Evolutionary conservation across 257 asterid species (phyloP).

Genomic region (Cynanchum wilfordii): DNA sequence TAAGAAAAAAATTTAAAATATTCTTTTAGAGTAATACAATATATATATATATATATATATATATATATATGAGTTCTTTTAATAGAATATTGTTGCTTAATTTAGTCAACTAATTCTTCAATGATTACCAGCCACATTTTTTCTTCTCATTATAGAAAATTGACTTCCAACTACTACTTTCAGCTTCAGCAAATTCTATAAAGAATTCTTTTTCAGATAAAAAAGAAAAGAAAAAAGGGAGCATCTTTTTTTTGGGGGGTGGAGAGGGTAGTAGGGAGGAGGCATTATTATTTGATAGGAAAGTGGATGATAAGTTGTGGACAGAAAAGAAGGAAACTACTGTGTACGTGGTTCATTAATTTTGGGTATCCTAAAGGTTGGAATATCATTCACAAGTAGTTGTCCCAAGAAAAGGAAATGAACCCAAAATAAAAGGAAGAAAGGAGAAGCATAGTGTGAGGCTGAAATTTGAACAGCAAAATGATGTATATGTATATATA

Average conservation of each 20-base stretch:
- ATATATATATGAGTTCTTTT: background rate
- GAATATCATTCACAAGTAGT: conserved; percentile 20
- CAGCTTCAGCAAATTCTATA: background rate
- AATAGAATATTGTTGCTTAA: background rate
- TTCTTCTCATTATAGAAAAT: background rate
- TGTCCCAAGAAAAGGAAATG: conserved; percentile 2
- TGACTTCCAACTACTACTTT: background rate
- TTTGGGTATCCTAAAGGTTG: background rate
- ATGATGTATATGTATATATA: background rate
- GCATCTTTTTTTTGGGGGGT: background rate
- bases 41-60: too few relatives aligned
- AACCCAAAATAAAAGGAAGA: background rate
- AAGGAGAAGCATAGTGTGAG: conserved; percentile 4
- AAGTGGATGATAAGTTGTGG: background rate
- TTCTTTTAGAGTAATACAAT: too few relatives aligned
- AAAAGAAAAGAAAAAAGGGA: too few relatives aligned
- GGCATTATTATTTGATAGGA: background rate
- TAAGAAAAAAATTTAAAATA: too few relatives aligned
- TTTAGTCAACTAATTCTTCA: background rate
- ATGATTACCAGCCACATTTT: background rate
- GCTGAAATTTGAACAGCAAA: conserved; percentile 8
- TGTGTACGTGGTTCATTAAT: background rate
- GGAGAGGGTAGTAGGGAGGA: background rate
- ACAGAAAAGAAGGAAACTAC: conserved; percentile 6
- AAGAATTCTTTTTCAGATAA: background rate